Evolutionary conservation across 2,329 filamentous ascomycete species (phyloP).

Genomic region (Cyphellophora europaea): DNA sequence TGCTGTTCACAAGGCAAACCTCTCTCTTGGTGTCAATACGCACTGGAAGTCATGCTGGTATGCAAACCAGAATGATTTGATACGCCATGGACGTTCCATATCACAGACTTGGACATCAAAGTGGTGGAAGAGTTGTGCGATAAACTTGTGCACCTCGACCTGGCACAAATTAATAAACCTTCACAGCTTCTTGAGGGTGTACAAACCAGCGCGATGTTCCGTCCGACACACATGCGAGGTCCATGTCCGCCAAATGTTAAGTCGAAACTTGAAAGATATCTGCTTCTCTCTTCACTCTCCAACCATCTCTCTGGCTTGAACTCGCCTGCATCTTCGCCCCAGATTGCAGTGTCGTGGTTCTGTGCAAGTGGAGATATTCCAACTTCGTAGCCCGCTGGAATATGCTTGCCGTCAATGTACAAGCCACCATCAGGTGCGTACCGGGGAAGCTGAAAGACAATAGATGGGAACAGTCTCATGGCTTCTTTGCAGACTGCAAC

Average conservation of each 20-base stretch:
- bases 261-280: background rate
- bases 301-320: conserved; percentile 23
- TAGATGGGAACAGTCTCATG: conserved; percentile 35
- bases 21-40: too few relatives aligned
- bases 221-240: conserved; percentile 3
- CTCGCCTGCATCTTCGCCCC: conserved; percentile 8
- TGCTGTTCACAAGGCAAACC: too few relatives aligned
- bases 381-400: conserved; percentile 15
- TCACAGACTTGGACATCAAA: conserved; percentile 2
- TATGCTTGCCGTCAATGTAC: conserved; percentile 16
- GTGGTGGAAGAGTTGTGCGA: background rate
- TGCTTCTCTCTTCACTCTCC: conserved; percentile 19
- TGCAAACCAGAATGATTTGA: conserved; percentile 2
- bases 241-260: conserved; percentile 3
- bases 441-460: conserved; percentile 18
- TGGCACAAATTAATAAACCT: background rate
- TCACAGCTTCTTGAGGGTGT: background rate
- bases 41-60: conserved; percentile 3
- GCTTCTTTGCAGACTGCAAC: conserved; percentile 38
- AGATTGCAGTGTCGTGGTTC: conserved; percentile 7
- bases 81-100: conserved; percentile 1
- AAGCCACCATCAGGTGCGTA: conserved; percentile 40
- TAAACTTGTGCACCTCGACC: conserved; percentile 3
- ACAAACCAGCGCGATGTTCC: conserved; percentile 3
- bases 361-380: background rate